A percentile compares a stretch with the other conserved stretches of the same genome.
Conservation (phyloP, 2,329 filamentous ascomycete species). For the Teratosphaeria gauchensis region DNA sequence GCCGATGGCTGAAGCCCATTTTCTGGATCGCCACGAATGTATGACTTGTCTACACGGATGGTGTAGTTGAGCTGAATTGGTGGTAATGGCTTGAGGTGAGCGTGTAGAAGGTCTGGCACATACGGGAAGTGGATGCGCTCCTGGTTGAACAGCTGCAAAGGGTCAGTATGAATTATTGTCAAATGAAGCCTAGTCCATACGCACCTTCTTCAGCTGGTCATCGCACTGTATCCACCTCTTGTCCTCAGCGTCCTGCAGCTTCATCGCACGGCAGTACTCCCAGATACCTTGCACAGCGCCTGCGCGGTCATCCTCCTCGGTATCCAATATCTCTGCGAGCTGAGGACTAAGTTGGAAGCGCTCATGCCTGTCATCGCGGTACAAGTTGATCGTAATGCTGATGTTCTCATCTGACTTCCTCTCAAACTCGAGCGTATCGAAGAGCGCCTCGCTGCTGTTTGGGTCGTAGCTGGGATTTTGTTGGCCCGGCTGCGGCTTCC, state of each 20-base stretch:
- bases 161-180: background rate
- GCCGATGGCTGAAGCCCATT: slow-evolving; percentile 48
- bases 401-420: slow-evolving; percentile 84
- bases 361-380: slow-evolving; percentile 76
- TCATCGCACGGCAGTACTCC: slow-evolving; percentile 84
- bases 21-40: slow-evolving; percentile 50
- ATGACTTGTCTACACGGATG: slow-evolving; percentile 68
- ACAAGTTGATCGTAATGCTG: slow-evolving; percentile 81
- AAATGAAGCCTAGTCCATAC: slow-evolving; percentile 17
- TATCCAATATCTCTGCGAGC: slow-evolving; percentile 76
- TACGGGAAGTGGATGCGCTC: slow-evolving; percentile 78
- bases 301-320: slow-evolving; percentile 74
- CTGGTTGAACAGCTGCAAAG: slow-evolving; percentile 53
- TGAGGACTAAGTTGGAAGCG: slow-evolving; percentile 69
- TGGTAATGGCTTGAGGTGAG: slow-evolving; percentile 68
- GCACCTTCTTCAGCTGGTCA: slow-evolving; percentile 65
- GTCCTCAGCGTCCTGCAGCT: slow-evolving; percentile 88
- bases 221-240: slow-evolving; percentile 89
- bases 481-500: slow-evolving; percentile 55
- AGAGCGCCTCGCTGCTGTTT: slow-evolving; percentile 60
- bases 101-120: slow-evolving; percentile 61
- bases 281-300: slow-evolving; percentile 86
- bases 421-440: slow-evolving; percentile 87
- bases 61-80: slow-evolving; percentile 83
- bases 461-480: slow-evolving; percentile 33